These are phyloP conservation scores for Penicillium brasilianum DNA, from an alignment of 2,329 filamentous ascomycete species.

Conservation along the genomic window DNA sequence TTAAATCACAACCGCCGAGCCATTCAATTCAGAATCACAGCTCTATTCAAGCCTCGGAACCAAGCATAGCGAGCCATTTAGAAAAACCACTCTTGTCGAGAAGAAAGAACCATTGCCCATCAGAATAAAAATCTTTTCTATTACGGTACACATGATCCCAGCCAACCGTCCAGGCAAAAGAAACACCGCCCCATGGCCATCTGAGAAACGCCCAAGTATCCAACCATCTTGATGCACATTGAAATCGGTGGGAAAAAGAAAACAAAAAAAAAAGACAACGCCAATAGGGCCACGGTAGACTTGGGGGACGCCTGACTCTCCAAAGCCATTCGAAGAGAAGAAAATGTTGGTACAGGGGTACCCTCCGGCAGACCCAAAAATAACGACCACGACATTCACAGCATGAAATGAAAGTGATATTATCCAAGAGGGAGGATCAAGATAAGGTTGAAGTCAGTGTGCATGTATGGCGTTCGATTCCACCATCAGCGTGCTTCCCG, in stretches of 20 bases:
- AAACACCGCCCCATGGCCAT: conserved; percentile 23
- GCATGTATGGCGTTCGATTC: neutral
- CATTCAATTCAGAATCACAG: too few relatives aligned
- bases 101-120: neutral
- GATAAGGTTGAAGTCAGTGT: neutral
- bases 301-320: neutral
- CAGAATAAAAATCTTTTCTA: conserved; percentile 16
- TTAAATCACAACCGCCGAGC: neutral
- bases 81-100: too few relatives aligned
- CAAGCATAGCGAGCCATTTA: neutral
- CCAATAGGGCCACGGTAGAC: neutral
- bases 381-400: neutral
- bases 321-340: neutral
- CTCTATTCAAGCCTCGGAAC: neutral
- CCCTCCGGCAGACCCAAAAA: neutral
- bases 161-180: conserved; percentile 8
- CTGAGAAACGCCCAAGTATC: conserved; percentile 28
- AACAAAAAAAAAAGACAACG: conserved; percentile 13
- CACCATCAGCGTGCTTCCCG: neutral
- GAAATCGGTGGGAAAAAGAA: conserved; percentile 9
- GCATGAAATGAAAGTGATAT: neutral
- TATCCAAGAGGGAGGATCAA: neutral
- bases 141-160: conserved; percentile 25
- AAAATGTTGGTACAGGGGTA: neutral
- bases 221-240: conserved; percentile 28